Percentiles rank a stretch among this genome's conserved stretches.
Conservation (phyloP, 139 green algal species). For the Microglena sp. region DNA sequence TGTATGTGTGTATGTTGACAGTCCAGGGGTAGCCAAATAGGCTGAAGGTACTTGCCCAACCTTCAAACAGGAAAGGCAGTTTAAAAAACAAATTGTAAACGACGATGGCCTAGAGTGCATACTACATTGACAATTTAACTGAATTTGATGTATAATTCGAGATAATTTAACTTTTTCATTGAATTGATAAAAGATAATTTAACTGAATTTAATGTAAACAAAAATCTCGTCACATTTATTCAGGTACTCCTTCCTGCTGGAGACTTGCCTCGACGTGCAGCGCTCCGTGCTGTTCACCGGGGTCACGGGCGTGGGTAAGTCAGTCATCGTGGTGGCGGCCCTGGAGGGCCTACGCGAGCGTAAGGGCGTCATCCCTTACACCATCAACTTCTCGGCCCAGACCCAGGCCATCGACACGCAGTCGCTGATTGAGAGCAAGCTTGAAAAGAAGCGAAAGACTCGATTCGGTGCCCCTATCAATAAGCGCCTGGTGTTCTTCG, state of each 20-base stretch:
- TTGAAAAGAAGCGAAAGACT: conserved; percentile 79
- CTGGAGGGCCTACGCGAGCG: conserved; percentile 37
- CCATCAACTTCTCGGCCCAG: conserved; percentile 75
- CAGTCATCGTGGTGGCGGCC: conserved; percentile 43
- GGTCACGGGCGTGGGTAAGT: conserved; percentile 72
- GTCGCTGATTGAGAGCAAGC: conserved; percentile 65
- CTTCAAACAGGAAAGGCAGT: no score
- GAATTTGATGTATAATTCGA: no score
- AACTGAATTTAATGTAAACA: no score
- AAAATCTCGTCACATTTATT: conserved; percentile 61
- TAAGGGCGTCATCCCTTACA: conserved; percentile 50
- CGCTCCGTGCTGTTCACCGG: conserved; percentile 63
- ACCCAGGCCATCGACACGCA: conserved; percentile 64
- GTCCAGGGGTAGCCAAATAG: no score
- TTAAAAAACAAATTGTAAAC: no score
- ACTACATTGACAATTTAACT: no score
- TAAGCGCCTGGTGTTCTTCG: conserved; percentile 76
- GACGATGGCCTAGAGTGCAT: no score
- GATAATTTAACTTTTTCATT: no score
- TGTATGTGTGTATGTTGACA: no score
- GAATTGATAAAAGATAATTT: no score
- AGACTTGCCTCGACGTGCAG: conserved; percentile 51
- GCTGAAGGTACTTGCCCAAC: no score
- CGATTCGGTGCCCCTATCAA: conserved; percentile 43
- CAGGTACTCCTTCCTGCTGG: conserved; percentile 51